Conservation (phyloP, 1,284 basidiomycete genomes). For the Sanghuangporus sanghuang region DNA sequence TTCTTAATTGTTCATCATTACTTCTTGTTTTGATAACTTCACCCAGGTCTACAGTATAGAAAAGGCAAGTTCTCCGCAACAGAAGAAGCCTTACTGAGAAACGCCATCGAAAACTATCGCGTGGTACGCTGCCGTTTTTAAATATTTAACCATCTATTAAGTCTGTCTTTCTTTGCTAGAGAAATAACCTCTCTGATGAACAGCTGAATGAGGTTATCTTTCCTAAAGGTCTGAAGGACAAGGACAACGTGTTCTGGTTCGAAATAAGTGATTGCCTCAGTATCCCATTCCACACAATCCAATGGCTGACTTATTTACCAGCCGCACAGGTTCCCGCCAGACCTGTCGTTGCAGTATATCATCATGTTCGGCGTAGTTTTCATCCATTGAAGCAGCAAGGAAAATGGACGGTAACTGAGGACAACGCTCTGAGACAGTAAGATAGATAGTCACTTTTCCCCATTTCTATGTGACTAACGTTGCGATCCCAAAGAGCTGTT, state of each 20-base stretch:
- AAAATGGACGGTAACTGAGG: slow-evolving; percentile 66
- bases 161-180: slow-evolving; percentile 28
- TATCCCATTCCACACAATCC: slow-evolving; percentile 7
- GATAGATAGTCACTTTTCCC: slow-evolving; percentile 21
- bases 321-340: slow-evolving; percentile 65
- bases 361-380: slow-evolving; percentile 63
- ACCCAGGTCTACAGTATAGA: slow-evolving; percentile 69
- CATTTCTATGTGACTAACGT: slow-evolving; percentile 1
- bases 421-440: slow-evolving; percentile 58
- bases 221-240: slow-evolving; percentile 52
- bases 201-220: slow-evolving; percentile 61
- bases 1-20: slow-evolving; percentile 2
- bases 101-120: slow-evolving; percentile 60
- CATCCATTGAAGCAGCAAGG: slow-evolving; percentile 67
- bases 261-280: slow-evolving; percentile 56
- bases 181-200: slow-evolving; percentile 43
- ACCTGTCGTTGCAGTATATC: slow-evolving; percentile 77
- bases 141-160: slow-evolving; percentile 11
- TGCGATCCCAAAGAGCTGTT: slow-evolving; percentile 47
- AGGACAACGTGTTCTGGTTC: slow-evolving; percentile 64
- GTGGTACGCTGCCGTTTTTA: slow-evolving; percentile 31
- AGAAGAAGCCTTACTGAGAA: slow-evolving; percentile 61
- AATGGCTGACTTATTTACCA: slow-evolving; percentile 25
- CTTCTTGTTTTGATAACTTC: slow-evolving; percentile 14
- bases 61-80: slow-evolving; percentile 79